Conservation (phyloP, 1,284 basidiomycete species). For the Xerocomus tenax region DNA sequence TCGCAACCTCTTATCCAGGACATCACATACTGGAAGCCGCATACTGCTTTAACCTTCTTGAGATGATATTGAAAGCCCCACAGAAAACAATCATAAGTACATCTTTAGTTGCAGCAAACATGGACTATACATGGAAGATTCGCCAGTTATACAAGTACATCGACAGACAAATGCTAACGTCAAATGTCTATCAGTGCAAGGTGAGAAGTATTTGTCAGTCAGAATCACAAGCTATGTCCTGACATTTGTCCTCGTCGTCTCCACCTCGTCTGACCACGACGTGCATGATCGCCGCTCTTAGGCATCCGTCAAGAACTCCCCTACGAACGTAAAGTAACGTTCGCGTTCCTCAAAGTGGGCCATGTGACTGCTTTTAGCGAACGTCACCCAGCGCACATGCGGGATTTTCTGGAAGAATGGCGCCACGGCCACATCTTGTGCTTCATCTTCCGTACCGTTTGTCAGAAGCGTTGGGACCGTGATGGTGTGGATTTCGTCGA, state of each 20-base stretch:
- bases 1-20: no score
- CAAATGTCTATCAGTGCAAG: no score
- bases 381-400: constrained; percentile 30
- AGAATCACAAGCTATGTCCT: no score
- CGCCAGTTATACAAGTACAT: no score
- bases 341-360: constrained; percentile 20
- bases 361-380: constrained; percentile 29
- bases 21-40: no score
- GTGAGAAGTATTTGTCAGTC: no score
- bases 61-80: no score
- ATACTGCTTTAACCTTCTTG: no score
- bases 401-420: constrained; percentile 30
- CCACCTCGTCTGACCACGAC: no score
- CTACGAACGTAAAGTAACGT: constrained; percentile 1
- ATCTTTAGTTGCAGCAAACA: not conserved
- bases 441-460: constrained; percentile 29
- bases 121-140: not conserved
- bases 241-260: no score
- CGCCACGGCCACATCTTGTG: constrained; percentile 23
- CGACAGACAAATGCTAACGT: no score
- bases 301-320: not conserved
- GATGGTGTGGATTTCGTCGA: constrained; percentile 29
- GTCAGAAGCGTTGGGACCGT: constrained; percentile 28
- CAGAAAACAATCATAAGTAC: not conserved
- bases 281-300: not conserved